These are phyloP conservation scores for Vanderwaltozyma polyspora DNA, from an alignment of 805 yeast species.

Conservation along the genomic window DNA sequence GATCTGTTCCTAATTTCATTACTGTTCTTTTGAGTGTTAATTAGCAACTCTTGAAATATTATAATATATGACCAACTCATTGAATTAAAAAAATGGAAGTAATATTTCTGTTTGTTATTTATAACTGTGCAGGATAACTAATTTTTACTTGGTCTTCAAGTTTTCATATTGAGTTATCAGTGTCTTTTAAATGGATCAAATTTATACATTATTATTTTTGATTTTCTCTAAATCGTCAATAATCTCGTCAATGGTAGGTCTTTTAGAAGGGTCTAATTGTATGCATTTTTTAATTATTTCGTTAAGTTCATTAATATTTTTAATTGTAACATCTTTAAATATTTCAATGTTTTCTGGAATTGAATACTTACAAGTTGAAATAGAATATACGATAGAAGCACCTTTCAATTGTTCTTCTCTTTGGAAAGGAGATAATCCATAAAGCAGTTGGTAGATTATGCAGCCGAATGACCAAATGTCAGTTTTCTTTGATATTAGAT, in stretches of 20 bases:
- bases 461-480: conserved; percentile 94
- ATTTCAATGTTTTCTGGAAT: conserved; percentile 15
- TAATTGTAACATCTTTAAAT: background rate
- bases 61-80: too few relatives aligned
- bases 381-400: conserved; percentile 69
- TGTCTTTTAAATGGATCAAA: too few relatives aligned
- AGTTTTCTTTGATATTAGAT: conserved; percentile 45
- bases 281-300: conserved; percentile 51
- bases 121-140: too few relatives aligned
- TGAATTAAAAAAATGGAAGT: too few relatives aligned
- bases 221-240: conserved; percentile 34
- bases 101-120: too few relatives aligned
- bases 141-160: too few relatives aligned
- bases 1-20: too few relatives aligned
- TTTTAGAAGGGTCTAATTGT: conserved; percentile 42
- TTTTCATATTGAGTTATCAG: too few relatives aligned
- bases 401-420: conserved; percentile 71
- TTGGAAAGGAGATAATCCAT: conserved; percentile 79
- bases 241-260: conserved; percentile 58
- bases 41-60: too few relatives aligned
- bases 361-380: conserved; percentile 52
- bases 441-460: conserved; percentile 63
- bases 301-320: conserved; percentile 34
- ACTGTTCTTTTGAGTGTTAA: too few relatives aligned
- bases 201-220: too few relatives aligned